phyloP scores from a whole-genome alignment of 176 grass and related monocot genomes.

The Aegilops tauschii region DNA sequence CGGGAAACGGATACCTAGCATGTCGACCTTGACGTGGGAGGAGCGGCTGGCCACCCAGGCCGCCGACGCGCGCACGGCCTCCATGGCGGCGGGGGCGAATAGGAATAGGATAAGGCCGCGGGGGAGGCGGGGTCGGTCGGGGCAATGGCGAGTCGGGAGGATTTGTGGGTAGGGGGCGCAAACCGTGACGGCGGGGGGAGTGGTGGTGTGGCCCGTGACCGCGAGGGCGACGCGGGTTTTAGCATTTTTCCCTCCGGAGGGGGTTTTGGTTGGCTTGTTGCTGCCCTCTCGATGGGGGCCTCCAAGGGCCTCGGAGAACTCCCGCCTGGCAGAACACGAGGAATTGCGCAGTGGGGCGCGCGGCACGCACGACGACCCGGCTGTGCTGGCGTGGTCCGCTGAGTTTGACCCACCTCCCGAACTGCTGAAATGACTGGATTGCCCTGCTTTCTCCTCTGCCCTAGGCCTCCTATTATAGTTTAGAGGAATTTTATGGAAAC shows the following conservation, averaged over 20 bases:
- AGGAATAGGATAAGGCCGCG: constrained; percentile 21
- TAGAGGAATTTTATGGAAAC: too few relatives aligned
- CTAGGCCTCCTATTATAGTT: too few relatives aligned
- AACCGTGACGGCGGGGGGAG: not conserved
- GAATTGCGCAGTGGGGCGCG: not conserved
- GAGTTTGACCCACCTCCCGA: not conserved
- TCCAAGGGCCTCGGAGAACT: not conserved
- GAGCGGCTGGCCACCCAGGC: constrained; percentile 83
- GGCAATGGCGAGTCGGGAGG: not conserved
- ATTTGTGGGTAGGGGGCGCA: not conserved
- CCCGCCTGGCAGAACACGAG: constrained; percentile 7
- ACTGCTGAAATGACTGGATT: not conserved
- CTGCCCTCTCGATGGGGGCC: not conserved
- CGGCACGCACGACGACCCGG: not conserved
- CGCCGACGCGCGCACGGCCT: constrained; percentile 71
- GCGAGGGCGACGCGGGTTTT: constrained; percentile 11
- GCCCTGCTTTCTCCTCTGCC: not conserved
- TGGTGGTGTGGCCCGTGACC: constrained; percentile 15
- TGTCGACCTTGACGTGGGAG: constrained; percentile 80
- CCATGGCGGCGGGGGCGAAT: constrained; percentile 40
- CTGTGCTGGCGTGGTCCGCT: not conserved
- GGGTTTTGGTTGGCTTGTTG: not conserved
- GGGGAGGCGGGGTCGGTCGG: not conserved
- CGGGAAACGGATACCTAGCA: constrained; percentile 34
- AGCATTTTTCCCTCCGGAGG: not conserved